Base-by-base conservation (phyloP, 1,284 basidiomycete species). In the Abortiporus biennis region DNA sequence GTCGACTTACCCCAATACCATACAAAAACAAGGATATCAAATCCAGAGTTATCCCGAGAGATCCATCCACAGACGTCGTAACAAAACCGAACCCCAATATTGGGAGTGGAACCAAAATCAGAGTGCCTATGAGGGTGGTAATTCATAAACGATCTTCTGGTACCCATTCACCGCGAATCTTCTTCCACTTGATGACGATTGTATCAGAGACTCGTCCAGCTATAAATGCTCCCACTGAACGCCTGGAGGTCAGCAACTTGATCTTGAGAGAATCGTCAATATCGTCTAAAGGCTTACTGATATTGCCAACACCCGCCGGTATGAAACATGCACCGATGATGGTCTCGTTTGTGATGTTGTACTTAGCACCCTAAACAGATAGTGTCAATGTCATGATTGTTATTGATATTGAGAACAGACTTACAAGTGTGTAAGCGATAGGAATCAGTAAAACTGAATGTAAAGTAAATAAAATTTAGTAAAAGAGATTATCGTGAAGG, bases 101-200 rank as follows among this genome's bases (percentile, higher is more conserved):
- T 2, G 69, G 66, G 6, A 64, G 16, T 0, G 74, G 74, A 15
- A 74, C 59, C 27, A 79, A 48, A 5, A 76, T 22, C 0, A 62
- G 62, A 0, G 65, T 63, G 11, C 75, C 78, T 6, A 71, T 46
- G 31, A 76, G 55, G 0, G 66, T 65, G 0, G n/a, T n/a, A 22
- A 11, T 75, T 9, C 69, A 63, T 19, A 84, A 64, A 4, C 81
- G 67, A 52, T 83, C 82, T 54, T 85, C 82, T 0, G 80, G 78
- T 3, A 68, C 64, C 72, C 66, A 72, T 11, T 59, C 48, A 4
- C 64, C 78, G 24, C 80, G 66, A 13, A 65, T 59, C 40, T 59
- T 60, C 22, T 72, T 69, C 56, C 69, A 76, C 8, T 54, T 55
- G 13, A 63, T 56, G 17, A 85, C 66, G 0, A 64, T 62, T 15